These are phyloP conservation scores for Neoboletus brunneissimus DNA, from an alignment of 768 basidiomycete genomes.

Conservation along the genomic window DNA sequence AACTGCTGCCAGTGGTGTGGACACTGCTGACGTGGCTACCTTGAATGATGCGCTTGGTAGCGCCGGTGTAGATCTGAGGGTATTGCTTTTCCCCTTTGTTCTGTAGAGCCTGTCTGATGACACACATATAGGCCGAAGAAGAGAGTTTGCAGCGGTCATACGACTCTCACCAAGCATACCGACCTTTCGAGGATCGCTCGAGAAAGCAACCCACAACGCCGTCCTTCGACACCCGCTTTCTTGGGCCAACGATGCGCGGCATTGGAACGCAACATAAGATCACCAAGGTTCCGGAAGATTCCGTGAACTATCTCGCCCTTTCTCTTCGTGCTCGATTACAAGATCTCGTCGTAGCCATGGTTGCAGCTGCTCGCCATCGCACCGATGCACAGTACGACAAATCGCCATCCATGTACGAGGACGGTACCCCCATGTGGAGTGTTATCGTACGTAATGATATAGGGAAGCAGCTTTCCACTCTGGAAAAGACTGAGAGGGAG, in stretches of 20 bases:
- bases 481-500: conserved; percentile 80
- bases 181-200: conserved; percentile 73
- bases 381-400: conserved; percentile 68
- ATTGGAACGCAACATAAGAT: conserved; percentile 69
- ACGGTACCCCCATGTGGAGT: conserved; percentile 79
- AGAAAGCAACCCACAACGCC: conserved; percentile 71
- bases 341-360: conserved; percentile 65
- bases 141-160: conserved; percentile 70
- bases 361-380: conserved; percentile 65
- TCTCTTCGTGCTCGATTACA: conserved; percentile 74
- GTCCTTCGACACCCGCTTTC: conserved; percentile 62
- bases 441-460: conserved; percentile 75
- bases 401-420: conserved; percentile 61
- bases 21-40: conserved; percentile 71
- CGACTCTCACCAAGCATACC: conserved; percentile 59
- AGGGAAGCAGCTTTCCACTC: conserved; percentile 67
- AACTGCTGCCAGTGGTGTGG: conserved; percentile 40
- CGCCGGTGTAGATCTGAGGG: conserved; percentile 83
- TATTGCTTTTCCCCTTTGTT: conserved; percentile 30
- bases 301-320: conserved; percentile 74
- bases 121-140: conserved; percentile 70
- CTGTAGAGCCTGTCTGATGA: neutral
- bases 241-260: conserved; percentile 65
- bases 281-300: conserved; percentile 63
- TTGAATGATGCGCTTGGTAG: conserved; percentile 83